phyloP scores from a whole-genome alignment of 106 monocot genomes.

The Platanthera zijinensis region DNA sequence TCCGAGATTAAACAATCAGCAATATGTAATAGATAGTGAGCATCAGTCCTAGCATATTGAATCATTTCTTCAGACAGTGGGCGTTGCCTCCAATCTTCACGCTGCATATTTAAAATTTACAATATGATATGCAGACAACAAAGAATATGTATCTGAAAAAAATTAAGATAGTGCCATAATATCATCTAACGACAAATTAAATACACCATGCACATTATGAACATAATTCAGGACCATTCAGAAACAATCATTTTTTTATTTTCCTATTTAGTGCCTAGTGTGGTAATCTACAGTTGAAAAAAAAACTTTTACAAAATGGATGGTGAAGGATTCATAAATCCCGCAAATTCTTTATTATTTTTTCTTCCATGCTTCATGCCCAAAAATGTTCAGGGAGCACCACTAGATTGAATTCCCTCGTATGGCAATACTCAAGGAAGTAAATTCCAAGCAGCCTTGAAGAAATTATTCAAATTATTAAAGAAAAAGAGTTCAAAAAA shows the following conservation, averaged over 20 bases:
- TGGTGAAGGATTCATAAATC: too few relatives aligned
- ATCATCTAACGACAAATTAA: background rate
- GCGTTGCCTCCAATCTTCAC: conserved; percentile 86
- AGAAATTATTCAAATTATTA: too few relatives aligned
- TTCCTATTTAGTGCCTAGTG: too few relatives aligned
- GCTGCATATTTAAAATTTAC: conserved; percentile 37
- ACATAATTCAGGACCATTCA: background rate
- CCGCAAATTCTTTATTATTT: too few relatives aligned
- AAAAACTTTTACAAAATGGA: too few relatives aligned
- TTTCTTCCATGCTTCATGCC: too few relatives aligned
- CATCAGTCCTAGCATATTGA: conserved; percentile 82
- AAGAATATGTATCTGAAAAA: background rate
- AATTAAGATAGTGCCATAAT: background rate
- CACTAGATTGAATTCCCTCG: too few relatives aligned
- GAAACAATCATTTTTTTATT: background rate
- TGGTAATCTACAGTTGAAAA: too few relatives aligned
- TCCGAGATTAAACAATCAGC: conserved; percentile 61
- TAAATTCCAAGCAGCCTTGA: too few relatives aligned
- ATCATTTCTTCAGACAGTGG: conserved; percentile 73
- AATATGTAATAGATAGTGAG: conserved; percentile 85
- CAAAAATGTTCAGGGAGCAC: too few relatives aligned
- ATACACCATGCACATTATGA: background rate
- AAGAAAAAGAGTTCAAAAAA: too few relatives aligned
- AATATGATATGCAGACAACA: background rate
- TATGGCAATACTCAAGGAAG: too few relatives aligned